Base-by-base conservation (phyloP, 371 early-diverging fungal species). In the Mucor irregularis region DNA sequence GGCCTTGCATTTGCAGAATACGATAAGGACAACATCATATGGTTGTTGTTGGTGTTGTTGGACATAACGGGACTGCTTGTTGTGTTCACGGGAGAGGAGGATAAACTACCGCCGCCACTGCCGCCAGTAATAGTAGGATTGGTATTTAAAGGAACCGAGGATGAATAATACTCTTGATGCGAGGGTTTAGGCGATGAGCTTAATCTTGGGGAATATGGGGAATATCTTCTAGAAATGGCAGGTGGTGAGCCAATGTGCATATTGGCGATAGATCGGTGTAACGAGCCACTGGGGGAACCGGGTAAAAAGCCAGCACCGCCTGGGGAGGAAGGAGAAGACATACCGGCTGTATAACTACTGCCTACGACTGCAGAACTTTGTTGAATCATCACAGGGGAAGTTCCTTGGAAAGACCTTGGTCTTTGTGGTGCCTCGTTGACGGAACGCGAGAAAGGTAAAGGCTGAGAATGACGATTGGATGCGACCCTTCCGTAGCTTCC, bases 241-340 rank as follows among this genome's bases (percentile, higher is more conserved):
- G 52, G 58, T 25, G 68, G 68, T 42, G 68, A 68, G 1, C 68
- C 68, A 37, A 68, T 68, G 38, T 64, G 61, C 68, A 68, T 68
- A 38, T 64, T 49, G 6, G 64, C 68, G 31, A 68, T 68, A 45
- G 60, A 56, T 22, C 65, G 46, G 25, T 56, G 42, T 28, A 46
- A 68, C 56, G 50, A 68, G 59, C 43, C 68, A 9, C 42, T 66
- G 57, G 61, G 69, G 55, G 69, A 73, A 53, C 47, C 42, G 4
- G 46, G 46, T 3, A 34, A 35, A n/a, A 47, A 47, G 31, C 30
- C 30, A 31, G 47, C 31, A 21, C 39, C 42, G 13, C 52, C 42
- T 21, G 40, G 30, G 8, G 52, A 39, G 10, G 42, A 22, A 31
- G 52, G 52, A 30, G 52, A 52, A 30, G n/a, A n/a, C n/a, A n/a